These are phyloP conservation scores for Nicotiana obtusifolia DNA, from an alignment of 257 asterid genomes.

Conservation along the genomic window DNA sequence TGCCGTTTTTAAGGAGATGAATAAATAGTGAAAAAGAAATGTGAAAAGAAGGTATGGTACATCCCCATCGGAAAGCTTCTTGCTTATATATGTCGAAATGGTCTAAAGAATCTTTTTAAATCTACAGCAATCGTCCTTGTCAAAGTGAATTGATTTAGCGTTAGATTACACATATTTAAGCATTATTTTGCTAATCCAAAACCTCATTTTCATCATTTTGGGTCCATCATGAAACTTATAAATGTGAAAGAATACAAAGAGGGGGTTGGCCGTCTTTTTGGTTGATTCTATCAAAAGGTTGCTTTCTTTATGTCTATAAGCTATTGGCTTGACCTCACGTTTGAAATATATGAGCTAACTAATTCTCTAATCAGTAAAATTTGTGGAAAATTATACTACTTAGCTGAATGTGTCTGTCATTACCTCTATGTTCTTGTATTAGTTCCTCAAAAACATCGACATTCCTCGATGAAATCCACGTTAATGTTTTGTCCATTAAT, in stretches of 20 bases:
- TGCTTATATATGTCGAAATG: not conserved
- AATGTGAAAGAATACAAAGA: conserved; percentile 4
- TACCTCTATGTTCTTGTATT: conserved; percentile 19
- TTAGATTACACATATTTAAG: not conserved
- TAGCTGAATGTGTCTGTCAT: conserved; percentile 27
- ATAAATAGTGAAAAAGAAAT: not conserved
- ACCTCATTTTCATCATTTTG: not conserved
- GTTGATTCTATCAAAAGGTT: conserved; percentile 32
- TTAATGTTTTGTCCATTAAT: conserved; percentile 28
- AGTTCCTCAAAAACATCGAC: conserved; percentile 51
- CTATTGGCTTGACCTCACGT: conserved; percentile 9
- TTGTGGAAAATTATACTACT: not conserved
- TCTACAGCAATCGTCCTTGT: not conserved
- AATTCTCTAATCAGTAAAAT: not conserved
- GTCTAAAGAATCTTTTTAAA: not conserved
- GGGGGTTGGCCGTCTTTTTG: conserved; percentile 22
- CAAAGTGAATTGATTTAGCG: not conserved
- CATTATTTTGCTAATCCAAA: not conserved
- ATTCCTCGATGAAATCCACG: conserved; percentile 53
- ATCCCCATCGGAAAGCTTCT: not conserved
- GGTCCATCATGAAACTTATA: not conserved
- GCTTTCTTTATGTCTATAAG: conserved; percentile 39
- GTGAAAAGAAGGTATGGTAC: not conserved
- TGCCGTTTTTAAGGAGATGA: not conserved
- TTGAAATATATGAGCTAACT: not conserved